These are phyloP conservation scores for Andrographis paniculata DNA, from an alignment of 305 asterid genomes.

Conservation along the genomic window DNA sequence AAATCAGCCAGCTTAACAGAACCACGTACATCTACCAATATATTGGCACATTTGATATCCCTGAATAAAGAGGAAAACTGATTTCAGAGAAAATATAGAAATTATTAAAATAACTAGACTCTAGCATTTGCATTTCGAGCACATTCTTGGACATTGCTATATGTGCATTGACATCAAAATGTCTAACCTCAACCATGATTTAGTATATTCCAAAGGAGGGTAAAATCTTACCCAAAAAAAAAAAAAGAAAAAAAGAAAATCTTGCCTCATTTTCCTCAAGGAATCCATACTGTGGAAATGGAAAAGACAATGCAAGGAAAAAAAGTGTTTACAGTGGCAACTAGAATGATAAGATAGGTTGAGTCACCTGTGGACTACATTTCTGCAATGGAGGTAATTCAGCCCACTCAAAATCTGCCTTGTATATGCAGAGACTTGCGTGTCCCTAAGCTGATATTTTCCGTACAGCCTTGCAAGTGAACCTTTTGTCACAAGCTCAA, in stretches of 20 bases:
- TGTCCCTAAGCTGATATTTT: constrained; percentile 62
- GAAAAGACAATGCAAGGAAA: background rate
- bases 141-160: background rate
- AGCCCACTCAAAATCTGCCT: constrained; percentile 88
- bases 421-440: constrained; percentile 82
- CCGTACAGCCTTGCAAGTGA: constrained; percentile 68
- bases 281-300: no score
- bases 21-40: constrained; percentile 84
- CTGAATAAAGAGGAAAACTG: constrained; percentile 32
- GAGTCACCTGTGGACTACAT: constrained; percentile 88
- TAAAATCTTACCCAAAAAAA: no score
- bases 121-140: constrained; percentile 5
- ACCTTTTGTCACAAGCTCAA: constrained; percentile 83
- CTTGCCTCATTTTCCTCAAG: no score
- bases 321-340: background rate
- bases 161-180: no score
- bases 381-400: constrained; percentile 74
- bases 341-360: constrained; percentile 15
- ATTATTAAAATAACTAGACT: background rate
- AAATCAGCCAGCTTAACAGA: constrained; percentile 95
- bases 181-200: no score
- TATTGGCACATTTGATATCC: constrained; percentile 98
- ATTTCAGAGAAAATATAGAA: constrained; percentile 15
- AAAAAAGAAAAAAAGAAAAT: no score
- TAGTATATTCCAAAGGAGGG: no score